phyloP scores from a whole-genome alignment of 2,329 filamentous ascomycete genomes.

The Cylindrodendrum hubeiense region DNA sequence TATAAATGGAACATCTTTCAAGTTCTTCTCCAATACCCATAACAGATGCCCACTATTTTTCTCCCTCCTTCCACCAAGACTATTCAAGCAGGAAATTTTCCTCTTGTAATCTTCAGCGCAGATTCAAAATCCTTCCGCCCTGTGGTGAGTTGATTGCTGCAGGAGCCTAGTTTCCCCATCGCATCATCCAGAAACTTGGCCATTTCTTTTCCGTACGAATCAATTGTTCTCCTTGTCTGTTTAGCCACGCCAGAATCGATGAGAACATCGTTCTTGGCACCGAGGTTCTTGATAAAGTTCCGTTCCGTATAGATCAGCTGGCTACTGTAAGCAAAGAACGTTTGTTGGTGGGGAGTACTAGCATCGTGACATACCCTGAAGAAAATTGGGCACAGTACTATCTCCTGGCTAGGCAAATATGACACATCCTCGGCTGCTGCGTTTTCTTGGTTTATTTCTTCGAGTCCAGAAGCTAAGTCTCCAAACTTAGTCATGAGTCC shows the following conservation, averaged over 20 bases:
- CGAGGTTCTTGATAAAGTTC: neutral
- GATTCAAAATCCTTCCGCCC: neutral
- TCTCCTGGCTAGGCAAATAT: neutral
- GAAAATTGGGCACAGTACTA: neutral
- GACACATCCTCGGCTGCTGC: neutral
- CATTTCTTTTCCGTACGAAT: neutral
- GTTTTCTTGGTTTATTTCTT: conserved; percentile 1
- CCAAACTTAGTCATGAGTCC: neutral
- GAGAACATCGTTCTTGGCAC: neutral
- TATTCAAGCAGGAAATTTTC: no score
- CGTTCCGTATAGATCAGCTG: neutral
- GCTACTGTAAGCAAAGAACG: no score
- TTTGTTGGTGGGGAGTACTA: no score
- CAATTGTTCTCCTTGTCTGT: neutral
- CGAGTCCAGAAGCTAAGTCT: neutral
- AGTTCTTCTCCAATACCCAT: neutral
- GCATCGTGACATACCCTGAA: neutral
- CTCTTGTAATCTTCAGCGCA: neutral
- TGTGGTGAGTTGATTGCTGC: neutral
- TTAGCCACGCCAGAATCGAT: neutral
- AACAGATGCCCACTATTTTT: no score
- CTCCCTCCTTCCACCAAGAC: no score
- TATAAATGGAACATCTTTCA: neutral
- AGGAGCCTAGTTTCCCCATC: conserved; percentile 5
- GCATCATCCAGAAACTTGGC: conserved; percentile 6